These are phyloP conservation scores for Blastocystis hominis DNA, from an alignment of 352 stramenopile genomes.

Conservation along the genomic window DNA sequence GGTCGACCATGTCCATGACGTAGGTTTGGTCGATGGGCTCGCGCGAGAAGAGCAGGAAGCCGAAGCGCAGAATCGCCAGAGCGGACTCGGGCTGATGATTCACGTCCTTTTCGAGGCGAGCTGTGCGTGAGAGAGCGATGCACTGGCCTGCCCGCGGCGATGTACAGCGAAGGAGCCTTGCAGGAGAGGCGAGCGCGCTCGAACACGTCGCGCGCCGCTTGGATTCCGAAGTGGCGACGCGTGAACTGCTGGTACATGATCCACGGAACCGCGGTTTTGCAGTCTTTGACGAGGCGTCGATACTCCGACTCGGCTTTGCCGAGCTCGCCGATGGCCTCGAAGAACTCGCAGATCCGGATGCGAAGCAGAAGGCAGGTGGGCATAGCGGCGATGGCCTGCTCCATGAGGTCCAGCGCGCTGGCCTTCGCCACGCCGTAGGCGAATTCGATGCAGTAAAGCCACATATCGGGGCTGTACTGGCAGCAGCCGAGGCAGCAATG, in stretches of 20 bases:
- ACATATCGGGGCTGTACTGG: slow-evolving; percentile 17
- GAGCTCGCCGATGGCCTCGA: neutral
- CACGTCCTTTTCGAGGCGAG: slow-evolving; percentile 6
- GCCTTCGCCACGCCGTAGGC: neutral
- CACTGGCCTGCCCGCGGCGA: neutral
- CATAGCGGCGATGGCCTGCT: neutral
- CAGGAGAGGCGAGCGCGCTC: neutral
- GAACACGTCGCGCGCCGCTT: neutral
- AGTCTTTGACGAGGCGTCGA: neutral
- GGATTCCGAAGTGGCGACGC: neutral
- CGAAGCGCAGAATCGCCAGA: neutral
- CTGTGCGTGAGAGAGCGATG: neutral
- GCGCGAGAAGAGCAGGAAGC: neutral
- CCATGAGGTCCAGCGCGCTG: neutral
- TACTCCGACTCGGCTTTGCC: neutral
- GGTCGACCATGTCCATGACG: neutral
- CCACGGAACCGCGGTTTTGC: neutral
- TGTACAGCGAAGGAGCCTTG: neutral
- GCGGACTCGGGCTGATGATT: slow-evolving; percentile 9
- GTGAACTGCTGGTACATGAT: slow-evolving; percentile 39
- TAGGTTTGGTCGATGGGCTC: neutral
- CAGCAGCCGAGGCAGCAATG: neutral
- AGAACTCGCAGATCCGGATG: neutral
- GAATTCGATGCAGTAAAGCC: neutral
- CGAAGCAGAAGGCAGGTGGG: neutral